Evolutionary conservation across 306 rosid species (phyloP).

Genomic region (Carpinus fangiana): DNA sequence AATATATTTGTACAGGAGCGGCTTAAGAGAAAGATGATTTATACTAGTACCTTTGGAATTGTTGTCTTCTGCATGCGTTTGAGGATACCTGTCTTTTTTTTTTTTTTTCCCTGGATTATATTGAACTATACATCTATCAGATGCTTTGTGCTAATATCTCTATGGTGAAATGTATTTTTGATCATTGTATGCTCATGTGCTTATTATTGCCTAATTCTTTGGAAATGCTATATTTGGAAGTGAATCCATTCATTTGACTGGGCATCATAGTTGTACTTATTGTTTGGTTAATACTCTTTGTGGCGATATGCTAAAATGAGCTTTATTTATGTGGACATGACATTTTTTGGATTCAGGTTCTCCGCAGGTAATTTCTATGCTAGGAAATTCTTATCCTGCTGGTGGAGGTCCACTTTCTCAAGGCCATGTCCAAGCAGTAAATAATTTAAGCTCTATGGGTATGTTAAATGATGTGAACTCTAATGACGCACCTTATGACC

Average conservation of each 20-base stretch:
- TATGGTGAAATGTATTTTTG: background rate
- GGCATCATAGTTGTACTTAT: background rate
- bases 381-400: conserved; percentile 78
- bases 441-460: conserved; percentile 80
- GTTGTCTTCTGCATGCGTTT: background rate
- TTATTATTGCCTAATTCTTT: background rate
- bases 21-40: conserved; percentile 9
- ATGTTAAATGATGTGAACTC: conserved; percentile 91
- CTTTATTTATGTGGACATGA: conserved; percentile 19
- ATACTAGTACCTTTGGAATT: conserved; percentile 5
- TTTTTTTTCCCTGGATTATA: background rate
- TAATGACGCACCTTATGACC: conserved; percentile 87
- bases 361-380: conserved; percentile 85
- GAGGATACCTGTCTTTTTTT: background rate
- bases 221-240: background rate
- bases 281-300: background rate
- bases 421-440: conserved; percentile 74
- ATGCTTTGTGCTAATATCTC: background rate
- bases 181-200: background rate
- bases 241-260: background rate
- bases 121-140: background rate
- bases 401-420: conserved; percentile 91
- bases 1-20: conserved; percentile 3
- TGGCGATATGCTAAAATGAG: background rate
- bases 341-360: conserved; percentile 72